Evolutionary conservation across 169 alveolate species (phyloP).

Genomic region (Eimeria falciformis): DNA sequence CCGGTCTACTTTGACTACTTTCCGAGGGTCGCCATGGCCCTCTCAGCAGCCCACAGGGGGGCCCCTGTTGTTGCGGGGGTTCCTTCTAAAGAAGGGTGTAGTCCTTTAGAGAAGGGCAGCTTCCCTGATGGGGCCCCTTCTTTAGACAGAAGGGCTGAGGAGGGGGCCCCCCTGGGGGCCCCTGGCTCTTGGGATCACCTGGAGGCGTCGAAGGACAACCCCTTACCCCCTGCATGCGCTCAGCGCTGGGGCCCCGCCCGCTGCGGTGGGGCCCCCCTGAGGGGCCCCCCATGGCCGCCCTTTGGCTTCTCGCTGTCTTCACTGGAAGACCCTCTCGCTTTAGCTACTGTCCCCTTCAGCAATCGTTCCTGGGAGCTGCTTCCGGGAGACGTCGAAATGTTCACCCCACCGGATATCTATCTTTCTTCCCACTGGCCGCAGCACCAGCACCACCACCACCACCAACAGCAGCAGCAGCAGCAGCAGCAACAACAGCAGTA

Average conservation of each 20-base stretch:
- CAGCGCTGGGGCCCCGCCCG: slow-evolving; percentile 17
- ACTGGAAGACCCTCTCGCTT: slow-evolving; percentile 44
- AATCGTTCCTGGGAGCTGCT: slow-evolving; percentile 71
- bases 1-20: slow-evolving; percentile 48
- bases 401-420: slow-evolving; percentile 23
- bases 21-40: slow-evolving; percentile 43
- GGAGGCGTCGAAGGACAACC: too few relatives aligned
- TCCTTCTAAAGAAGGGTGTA: not conserved
- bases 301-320: not conserved
- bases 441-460: slow-evolving; percentile 1
- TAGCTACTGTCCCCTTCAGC: slow-evolving; percentile 66
- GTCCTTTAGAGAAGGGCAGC: not conserved
- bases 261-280: not conserved
- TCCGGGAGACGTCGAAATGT: slow-evolving; percentile 47
- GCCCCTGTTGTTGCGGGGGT: not conserved
- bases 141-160: too few relatives aligned
- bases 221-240: too few relatives aligned
- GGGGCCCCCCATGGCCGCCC: slow-evolving; percentile 29
- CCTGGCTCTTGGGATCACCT: too few relatives aligned
- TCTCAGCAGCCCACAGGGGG: not conserved
- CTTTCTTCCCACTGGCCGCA: not conserved
- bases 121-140: too few relatives aligned
- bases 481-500: not conserved
- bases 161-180: too few relatives aligned
- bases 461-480: not conserved